Percentiles rank a stretch among this genome's conserved stretches.
These are phyloP conservation scores for Nicotiana noctiflora DNA, from an alignment of 257 asterid genomes.

Conservation along the genomic window DNA sequence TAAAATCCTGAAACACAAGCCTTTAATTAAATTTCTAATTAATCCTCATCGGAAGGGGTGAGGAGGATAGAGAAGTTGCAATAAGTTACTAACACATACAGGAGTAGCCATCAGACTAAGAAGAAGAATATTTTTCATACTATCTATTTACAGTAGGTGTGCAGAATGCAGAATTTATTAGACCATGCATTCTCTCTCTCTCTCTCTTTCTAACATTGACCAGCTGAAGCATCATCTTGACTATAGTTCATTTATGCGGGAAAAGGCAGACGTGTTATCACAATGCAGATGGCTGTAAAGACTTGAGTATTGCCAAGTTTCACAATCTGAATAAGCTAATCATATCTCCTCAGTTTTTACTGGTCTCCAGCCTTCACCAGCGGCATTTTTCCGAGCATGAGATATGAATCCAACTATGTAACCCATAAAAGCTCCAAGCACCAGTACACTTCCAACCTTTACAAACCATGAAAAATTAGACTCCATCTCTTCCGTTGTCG, in stretches of 20 bases:
- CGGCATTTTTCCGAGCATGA: constrained; percentile 32
- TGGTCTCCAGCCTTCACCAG: constrained; percentile 46
- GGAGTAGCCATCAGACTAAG: neutral
- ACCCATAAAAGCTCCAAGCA: constrained; percentile 73
- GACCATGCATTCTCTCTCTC: neutral
- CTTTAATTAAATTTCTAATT: neutral
- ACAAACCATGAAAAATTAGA: constrained; percentile 46
- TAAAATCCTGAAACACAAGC: neutral
- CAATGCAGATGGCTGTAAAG: neutral
- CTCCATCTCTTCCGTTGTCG: neutral
- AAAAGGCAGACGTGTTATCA: neutral
- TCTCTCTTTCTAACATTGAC: neutral
- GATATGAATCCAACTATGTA: constrained; percentile 55
- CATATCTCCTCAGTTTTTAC: constrained; percentile 49
- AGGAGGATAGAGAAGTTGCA: neutral
- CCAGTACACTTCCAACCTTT: constrained; percentile 39
- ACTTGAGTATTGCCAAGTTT: neutral
- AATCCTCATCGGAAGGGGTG: neutral
- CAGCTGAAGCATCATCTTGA: neutral
- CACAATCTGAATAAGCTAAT: neutral
- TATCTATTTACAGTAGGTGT: neutral
- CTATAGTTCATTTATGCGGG: neutral
- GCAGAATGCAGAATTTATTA: neutral
- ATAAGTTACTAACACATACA: neutral
- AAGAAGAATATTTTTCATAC: neutral